A percentile compares a stretch with the other conserved stretches of the same genome.
Evolutionary conservation across 2,329 filamentous ascomycete genomes (phyloP).

Genomic region (Penicillium sp.): DNA sequence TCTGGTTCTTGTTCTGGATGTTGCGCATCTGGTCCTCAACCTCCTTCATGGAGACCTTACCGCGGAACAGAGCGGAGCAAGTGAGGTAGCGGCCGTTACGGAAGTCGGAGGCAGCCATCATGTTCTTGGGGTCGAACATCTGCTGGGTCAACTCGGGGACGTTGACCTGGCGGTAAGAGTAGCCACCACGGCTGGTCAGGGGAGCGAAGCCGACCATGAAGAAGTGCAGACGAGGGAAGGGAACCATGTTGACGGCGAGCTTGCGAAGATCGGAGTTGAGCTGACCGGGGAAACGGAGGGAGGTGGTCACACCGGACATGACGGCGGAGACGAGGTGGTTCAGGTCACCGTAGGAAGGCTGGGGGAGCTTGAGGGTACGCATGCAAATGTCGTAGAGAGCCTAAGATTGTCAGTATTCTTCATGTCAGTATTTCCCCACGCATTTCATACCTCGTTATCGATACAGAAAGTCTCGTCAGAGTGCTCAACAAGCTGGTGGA

Average conservation of each 20-base stretch:
- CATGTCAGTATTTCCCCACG: background rate
- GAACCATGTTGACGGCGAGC: slow-evolving; percentile 99
- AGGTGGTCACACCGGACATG: slow-evolving; percentile 99
- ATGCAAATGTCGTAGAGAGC: slow-evolving; percentile 99
- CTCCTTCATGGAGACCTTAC: slow-evolving; percentile 99
- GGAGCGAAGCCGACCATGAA: slow-evolving; percentile 99
- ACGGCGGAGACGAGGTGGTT: slow-evolving; percentile 99
- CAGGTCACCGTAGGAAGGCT: slow-evolving; percentile 97
- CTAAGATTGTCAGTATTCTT: slow-evolving; percentile 34
- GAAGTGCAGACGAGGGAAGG: slow-evolving; percentile 99
- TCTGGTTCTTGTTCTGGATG: slow-evolving; percentile 99
- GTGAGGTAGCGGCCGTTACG: slow-evolving; percentile 99
- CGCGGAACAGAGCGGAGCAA: slow-evolving; percentile 99
- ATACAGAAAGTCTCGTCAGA: slow-evolving; percentile 99
- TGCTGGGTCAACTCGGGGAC: slow-evolving; percentile 99
- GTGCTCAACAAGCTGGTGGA: slow-evolving; percentile 99
- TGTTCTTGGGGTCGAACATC: slow-evolving; percentile 99
- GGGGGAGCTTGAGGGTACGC: slow-evolving; percentile 97
- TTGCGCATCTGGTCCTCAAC: slow-evolving; percentile 99
- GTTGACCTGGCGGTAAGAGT: slow-evolving; percentile 96
- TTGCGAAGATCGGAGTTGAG: slow-evolving; percentile 99
- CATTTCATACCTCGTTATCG: slow-evolving; percentile 75
- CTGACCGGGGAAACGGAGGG: slow-evolving; percentile 98
- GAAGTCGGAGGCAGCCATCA: slow-evolving; percentile 99
- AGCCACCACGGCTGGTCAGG: slow-evolving; percentile 84